phyloP scores from a whole-genome alignment of 2,329 filamentous ascomycete genomes.

The Neopestalotiopsis clavispora region DNA sequence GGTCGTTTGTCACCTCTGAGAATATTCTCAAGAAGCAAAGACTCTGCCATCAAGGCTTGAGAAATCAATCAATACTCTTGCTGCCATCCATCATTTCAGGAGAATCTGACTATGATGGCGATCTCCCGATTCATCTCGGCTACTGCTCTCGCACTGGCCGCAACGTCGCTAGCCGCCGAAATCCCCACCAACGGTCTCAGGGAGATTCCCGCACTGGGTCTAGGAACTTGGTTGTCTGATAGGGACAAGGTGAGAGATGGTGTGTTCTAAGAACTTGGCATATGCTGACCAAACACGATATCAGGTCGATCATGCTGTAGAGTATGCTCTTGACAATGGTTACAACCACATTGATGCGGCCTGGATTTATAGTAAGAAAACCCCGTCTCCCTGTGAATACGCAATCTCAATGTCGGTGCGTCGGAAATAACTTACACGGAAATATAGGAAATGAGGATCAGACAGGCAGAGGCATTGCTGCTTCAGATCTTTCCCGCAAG shows the following conservation, averaged over 20 bases:
- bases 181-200: slow-evolving; percentile 15
- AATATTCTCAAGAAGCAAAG: no score
- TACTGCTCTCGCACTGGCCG: slow-evolving; percentile 1
- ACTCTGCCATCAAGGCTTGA: no score
- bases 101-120: slow-evolving; percentile 6
- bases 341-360: slow-evolving; percentile 37
- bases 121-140: slow-evolving; percentile 3
- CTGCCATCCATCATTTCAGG: not conserved
- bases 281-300: not conserved
- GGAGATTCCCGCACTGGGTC: slow-evolving; percentile 33
- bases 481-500: slow-evolving; percentile 52
- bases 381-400: not conserved
- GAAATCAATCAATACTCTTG: no score
- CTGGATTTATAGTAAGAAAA: slow-evolving; percentile 31
- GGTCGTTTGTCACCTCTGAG: no score
- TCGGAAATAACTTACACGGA: slow-evolving; percentile 6
- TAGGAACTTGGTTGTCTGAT: slow-evolving; percentile 37
- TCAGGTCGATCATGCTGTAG: slow-evolving; percentile 33
- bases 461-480: slow-evolving; percentile 51
- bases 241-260: slow-evolving; percentile 25
- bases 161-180: slow-evolving; percentile 2
- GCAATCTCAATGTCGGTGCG: not conserved
- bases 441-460: slow-evolving; percentile 50
- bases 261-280: not conserved
- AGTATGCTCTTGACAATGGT: slow-evolving; percentile 33